Conservation (phyloP, 2,329 filamentous ascomycete species). For the Ampelomyces quisqualis region DNA sequence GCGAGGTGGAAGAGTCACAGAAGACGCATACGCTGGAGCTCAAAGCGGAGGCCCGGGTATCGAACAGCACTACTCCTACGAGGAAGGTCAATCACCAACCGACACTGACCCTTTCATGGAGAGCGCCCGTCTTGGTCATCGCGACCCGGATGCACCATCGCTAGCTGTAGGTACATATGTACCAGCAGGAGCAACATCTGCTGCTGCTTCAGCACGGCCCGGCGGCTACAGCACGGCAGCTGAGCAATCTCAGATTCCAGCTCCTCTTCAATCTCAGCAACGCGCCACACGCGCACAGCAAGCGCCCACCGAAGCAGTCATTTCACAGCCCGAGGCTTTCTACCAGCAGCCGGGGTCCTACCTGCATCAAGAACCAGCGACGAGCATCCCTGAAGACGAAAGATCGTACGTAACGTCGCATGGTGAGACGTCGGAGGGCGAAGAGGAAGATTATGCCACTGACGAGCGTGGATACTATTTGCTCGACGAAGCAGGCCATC, state of each 20-base stretch:
- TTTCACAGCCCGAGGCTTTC: slow-evolving; percentile 40
- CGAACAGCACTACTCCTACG: slow-evolving; percentile 53
- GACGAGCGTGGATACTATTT: slow-evolving; percentile 43
- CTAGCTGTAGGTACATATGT: slow-evolving; percentile 40
- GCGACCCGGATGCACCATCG: slow-evolving; percentile 36
- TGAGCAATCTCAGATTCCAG: slow-evolving; percentile 26
- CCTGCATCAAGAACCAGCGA: slow-evolving; percentile 30
- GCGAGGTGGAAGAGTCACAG: slow-evolving; percentile 40
- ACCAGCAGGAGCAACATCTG: slow-evolving; percentile 31
- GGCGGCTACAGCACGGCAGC: slow-evolving; percentile 17
- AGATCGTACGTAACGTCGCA: slow-evolving; percentile 41
- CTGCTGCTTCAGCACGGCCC: slow-evolving; percentile 19
- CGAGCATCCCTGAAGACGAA: slow-evolving; percentile 35
- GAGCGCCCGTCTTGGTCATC: slow-evolving; percentile 26
- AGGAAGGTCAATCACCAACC: slow-evolving; percentile 55
- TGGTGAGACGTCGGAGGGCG: slow-evolving; percentile 37
- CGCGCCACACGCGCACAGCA: slow-evolving; percentile 25
- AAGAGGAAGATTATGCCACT: slow-evolving; percentile 40
- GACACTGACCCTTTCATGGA: slow-evolving; percentile 66
- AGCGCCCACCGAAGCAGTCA: slow-evolving; percentile 22
- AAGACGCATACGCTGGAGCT: slow-evolving; percentile 34
- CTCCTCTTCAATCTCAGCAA: slow-evolving; percentile 30
- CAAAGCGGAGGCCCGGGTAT: slow-evolving; percentile 37
- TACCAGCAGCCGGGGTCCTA: slow-evolving; percentile 44
- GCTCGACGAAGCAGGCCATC: slow-evolving; percentile 38